Evolutionary conservation across 2,329 filamentous ascomycete genomes (phyloP).

Genomic region (Trichoderma sp.): DNA sequence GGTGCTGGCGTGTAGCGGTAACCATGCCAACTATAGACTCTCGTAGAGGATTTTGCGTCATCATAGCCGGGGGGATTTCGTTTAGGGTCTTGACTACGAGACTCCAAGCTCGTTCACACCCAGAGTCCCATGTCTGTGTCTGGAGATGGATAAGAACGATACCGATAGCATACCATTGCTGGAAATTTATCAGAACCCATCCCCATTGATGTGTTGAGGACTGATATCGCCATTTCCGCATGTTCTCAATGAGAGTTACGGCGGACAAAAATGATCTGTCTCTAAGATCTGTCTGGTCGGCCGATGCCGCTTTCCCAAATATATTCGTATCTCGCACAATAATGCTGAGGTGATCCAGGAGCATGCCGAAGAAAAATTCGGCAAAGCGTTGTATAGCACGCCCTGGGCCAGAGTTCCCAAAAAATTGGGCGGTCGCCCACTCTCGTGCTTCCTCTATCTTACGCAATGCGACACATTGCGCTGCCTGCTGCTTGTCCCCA

Average conservation of each 20-base stretch:
- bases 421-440: background rate
- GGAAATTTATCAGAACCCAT: background rate
- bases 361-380: background rate
- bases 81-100: background rate
- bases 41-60: conserved; percentile 3
- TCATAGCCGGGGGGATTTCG: background rate
- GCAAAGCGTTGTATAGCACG: background rate
- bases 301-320: background rate
- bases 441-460: background rate
- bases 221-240: background rate
- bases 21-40: background rate
- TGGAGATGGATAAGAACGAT: background rate
- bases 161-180: background rate
- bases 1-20: background rate
- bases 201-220: background rate
- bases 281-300: background rate
- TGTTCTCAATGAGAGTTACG: background rate
- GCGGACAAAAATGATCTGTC: background rate
- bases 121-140: background rate
- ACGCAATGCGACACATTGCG: background rate
- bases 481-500: background rate
- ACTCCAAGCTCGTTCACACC: background rate
- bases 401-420: background rate
- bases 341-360: background rate
- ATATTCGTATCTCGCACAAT: background rate